Evolutionary conservation across 2,329 filamentous ascomycete species (phyloP).

Genomic region (Nothophoma quercina): DNA sequence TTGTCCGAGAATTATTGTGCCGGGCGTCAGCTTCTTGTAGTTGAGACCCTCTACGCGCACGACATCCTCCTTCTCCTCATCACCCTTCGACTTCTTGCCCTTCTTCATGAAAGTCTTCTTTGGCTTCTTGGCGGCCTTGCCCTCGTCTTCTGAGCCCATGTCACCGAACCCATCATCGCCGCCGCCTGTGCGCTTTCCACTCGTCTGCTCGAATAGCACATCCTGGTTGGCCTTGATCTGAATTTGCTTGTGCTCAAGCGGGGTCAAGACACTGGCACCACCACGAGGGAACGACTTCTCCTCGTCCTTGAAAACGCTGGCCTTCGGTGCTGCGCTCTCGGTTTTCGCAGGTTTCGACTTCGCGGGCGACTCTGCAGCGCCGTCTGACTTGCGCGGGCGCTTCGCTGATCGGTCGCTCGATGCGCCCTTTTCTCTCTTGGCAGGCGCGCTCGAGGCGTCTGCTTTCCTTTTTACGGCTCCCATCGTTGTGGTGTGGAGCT

Average conservation of each 20-base stretch:
- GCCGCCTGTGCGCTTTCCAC: conserved; percentile 63
- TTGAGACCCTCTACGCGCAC: conserved; percentile 86
- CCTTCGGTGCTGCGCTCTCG: conserved; percentile 32
- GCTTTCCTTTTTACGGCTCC: conserved; percentile 57
- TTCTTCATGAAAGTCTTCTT: conserved; percentile 60
- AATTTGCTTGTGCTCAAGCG: conserved; percentile 95
- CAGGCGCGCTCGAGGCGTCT: conserved; percentile 40
- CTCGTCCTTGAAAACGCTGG: conserved; percentile 71
- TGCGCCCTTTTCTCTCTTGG: conserved; percentile 42
- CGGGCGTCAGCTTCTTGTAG: conserved; percentile 87
- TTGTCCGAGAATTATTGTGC: conserved; percentile 87
- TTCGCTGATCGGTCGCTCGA: conserved; percentile 45
- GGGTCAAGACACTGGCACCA: conserved; percentile 87
- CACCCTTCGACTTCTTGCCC: conserved; percentile 49
- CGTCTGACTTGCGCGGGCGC: conserved; percentile 48
- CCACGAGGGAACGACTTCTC: conserved; percentile 92
- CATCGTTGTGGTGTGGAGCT: conserved; percentile 43
- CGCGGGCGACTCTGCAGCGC: conserved; percentile 33
- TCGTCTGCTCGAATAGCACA: conserved; percentile 82
- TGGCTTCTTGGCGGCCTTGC: conserved; percentile 55
- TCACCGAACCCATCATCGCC: conserved; percentile 53
- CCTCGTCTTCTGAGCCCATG: conserved; percentile 50
- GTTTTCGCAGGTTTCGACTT: conserved; percentile 40
- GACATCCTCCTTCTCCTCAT: conserved; percentile 54
- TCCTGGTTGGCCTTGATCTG: conserved; percentile 91